Evolutionary conservation across 148 eudicot species (phyloP).

Genomic region (Rhododendron simsii): DNA sequence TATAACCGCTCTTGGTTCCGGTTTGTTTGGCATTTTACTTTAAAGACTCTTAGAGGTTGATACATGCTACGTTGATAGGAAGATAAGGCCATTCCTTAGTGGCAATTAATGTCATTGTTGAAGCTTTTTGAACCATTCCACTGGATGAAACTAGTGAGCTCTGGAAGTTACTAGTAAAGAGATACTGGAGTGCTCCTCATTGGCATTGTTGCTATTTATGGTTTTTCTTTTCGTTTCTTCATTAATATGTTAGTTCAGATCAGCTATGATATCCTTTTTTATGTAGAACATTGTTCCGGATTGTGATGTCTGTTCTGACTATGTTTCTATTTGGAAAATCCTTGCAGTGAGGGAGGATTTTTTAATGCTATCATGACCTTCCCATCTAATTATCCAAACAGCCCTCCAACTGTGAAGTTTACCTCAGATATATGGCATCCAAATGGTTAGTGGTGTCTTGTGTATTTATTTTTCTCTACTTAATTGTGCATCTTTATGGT

Average conservation of each 20-base stretch:
- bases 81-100: not conserved
- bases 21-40: not conserved
- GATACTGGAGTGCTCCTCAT: not conserved
- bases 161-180: not conserved
- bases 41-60: not conserved
- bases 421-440: constrained; percentile 92
- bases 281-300: not conserved
- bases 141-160: not conserved
- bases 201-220: not conserved
- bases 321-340: constrained; percentile 2
- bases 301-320: not conserved
- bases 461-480: not conserved
- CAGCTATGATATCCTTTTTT: not conserved
- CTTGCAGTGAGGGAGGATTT: constrained; percentile 82
- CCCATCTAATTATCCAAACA: constrained; percentile 70
- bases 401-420: constrained; percentile 80
- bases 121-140: not conserved
- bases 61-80: not conserved
- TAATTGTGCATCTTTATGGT: not conserved
- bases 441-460: constrained; percentile 47
- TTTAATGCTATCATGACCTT: constrained; percentile 80
- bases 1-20: not conserved
- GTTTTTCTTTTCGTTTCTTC: not conserved
- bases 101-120: not conserved
- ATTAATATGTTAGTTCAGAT: not conserved